Percentiles rank a stretch among this genome's conserved stretches.
Evolutionary conservation across 768 basidiomycete genomes (phyloP).

Genomic region (Leccinum boreale): DNA sequence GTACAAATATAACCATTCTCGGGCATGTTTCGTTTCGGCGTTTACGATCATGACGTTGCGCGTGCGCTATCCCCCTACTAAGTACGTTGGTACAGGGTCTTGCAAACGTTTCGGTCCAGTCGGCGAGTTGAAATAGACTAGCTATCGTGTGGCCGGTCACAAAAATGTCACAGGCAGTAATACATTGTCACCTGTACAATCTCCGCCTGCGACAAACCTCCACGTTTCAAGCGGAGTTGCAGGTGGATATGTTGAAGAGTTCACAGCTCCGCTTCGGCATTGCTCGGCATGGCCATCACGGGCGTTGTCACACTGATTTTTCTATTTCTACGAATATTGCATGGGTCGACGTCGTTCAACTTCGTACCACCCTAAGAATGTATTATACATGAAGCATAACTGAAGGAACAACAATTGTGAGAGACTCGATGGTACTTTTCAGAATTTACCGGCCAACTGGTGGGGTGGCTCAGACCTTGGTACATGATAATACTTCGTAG

Average conservation of each 20-base stretch:
- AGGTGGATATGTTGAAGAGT: too few relatives aligned
- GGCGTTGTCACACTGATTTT: neutral
- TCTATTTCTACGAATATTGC: neutral
- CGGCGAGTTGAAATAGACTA: too few relatives aligned
- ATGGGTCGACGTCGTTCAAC: neutral
- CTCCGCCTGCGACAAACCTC: too few relatives aligned
- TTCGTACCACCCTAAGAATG: neutral
- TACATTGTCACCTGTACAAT: too few relatives aligned
- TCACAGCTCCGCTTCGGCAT: neutral
- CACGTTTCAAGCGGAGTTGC: too few relatives aligned
- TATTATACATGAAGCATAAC: neutral
- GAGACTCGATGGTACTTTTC: neutral
- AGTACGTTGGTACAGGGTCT: too few relatives aligned
- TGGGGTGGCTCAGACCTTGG: too few relatives aligned
- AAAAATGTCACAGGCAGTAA: too few relatives aligned
- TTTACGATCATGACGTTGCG: constrained; percentile 1
- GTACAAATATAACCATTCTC: neutral
- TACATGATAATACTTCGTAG: too few relatives aligned
- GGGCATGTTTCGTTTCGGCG: constrained; percentile 10
- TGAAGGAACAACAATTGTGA: neutral
- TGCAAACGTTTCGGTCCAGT: too few relatives aligned
- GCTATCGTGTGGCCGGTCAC: too few relatives aligned
- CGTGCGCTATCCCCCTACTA: constrained; percentile 14
- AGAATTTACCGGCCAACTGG: neutral
- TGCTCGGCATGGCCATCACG: neutral